Evolutionary conservation across 441 rosid species (phyloP), one percentile per base, ranked within the genome.

Genomic region (Corymbia citriodora): DNA sequence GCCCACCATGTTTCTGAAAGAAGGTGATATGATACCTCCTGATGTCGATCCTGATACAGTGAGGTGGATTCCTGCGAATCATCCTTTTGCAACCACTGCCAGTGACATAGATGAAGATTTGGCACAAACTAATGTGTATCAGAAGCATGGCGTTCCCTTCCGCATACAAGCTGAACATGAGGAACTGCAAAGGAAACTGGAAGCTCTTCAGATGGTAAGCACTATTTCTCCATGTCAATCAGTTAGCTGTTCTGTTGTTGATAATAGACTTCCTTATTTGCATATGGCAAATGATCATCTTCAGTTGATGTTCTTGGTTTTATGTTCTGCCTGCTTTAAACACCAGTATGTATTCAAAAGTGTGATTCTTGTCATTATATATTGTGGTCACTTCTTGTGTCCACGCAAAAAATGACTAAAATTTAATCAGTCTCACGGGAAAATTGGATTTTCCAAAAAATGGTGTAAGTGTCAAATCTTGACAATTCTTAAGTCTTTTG

Each of bases 31-130:
- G 4, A 87, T 97, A 91, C 99, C 99, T 55, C 95, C 97, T 88
- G 99, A 98, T 92, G 96, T 97, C 72, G 99, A 97, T 90, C 98
- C 99, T 7, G 99, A 97, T 61, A 95, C 98, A 1, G 91, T 98
- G 90, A 94, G 99, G 93, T 98, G 99, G 99, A 98, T 98, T 93
- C 99, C 99, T 27, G 95, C 97, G 10, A 98, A 98, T 93, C 99
- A 98, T 92, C 99, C 99, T 48, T 98, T 98, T 93, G 99, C 99
- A 65, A 97, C 99, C 59, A 97, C 97, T 25, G 95, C 94, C 54
- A 95, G 94, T 88, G 99, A 97, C 89, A 95, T 97, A 49, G 98
- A 96, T 90, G 99, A 98, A 91, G 97, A 93, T 93, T 93, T 97
- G 94, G 99, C 99, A n/a, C 98, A 98, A 91, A 95, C 89, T 90